These are phyloP conservation scores for Mimosa pudica DNA, from an alignment of 306 rosid species.

Conservation along the genomic window DNA sequence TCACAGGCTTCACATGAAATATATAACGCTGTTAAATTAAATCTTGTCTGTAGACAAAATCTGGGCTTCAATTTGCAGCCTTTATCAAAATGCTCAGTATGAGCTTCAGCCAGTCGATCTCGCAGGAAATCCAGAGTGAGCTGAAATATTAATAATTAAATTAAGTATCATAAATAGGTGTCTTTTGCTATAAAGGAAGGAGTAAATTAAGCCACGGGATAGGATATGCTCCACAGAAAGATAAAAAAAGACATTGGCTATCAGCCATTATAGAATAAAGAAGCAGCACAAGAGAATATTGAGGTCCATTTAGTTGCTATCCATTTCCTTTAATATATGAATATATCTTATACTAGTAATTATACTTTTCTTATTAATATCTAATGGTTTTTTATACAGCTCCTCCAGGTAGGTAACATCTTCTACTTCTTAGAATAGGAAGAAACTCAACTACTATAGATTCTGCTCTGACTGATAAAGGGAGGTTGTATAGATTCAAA, in stretches of 20 bases:
- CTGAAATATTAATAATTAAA: constrained; percentile 44
- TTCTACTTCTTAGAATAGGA: too few relatives aligned
- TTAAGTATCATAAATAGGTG: not conserved
- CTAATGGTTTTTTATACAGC: not conserved
- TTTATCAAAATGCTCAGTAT: constrained; percentile 68
- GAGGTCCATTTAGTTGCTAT: not conserved
- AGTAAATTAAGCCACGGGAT: not conserved
- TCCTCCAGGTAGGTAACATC: too few relatives aligned
- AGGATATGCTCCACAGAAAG: not conserved
- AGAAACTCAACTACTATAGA: too few relatives aligned
- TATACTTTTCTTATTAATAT: not conserved
- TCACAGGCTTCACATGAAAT: constrained; percentile 64
- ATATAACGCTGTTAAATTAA: constrained; percentile 77
- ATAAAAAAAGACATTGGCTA: not conserved
- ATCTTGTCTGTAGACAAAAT: constrained; percentile 65
- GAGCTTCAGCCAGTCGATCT: constrained; percentile 70
- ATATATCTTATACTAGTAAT: not conserved
- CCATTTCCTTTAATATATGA: not conserved
- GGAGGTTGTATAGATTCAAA: not conserved
- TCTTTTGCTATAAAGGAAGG: not conserved
- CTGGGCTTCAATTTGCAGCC: constrained; percentile 71
- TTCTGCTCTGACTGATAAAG: too few relatives aligned
- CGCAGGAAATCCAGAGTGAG: constrained; percentile 64
- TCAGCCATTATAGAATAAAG: not conserved
- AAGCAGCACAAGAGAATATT: not conserved